Evolutionary conservation across 2,329 filamentous ascomycete genomes (phyloP).

Genomic region (Grosmannia serpens): DNA sequence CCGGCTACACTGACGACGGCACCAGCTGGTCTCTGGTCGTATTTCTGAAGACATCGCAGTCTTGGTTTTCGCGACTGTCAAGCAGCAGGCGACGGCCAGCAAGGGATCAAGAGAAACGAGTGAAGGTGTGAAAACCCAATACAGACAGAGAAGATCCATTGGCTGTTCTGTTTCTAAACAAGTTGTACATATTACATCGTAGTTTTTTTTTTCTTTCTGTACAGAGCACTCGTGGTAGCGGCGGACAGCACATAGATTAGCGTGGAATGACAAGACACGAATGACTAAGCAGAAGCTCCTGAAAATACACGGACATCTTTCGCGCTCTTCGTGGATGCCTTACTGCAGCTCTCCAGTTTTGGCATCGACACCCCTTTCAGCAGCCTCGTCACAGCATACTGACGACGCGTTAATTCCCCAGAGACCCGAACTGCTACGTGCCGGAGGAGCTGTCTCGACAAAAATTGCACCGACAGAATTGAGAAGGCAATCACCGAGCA

Average conservation of each 20-base stretch:
- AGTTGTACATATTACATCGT: too few relatives aligned
- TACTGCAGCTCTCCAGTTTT: neutral
- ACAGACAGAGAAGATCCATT: too few relatives aligned
- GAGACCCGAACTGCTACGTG: neutral
- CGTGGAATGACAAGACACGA: neutral
- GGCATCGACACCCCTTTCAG: neutral
- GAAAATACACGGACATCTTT: neutral
- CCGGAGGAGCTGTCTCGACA: neutral
- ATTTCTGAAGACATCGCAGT: constrained; percentile 1
- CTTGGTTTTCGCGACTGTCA: neutral
- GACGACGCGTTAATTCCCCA: neutral
- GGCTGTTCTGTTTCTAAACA: too few relatives aligned
- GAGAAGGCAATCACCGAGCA: neutral
- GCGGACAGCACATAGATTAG: neutral
- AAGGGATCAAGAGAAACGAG: too few relatives aligned
- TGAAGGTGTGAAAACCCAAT: too few relatives aligned
- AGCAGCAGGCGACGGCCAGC: too few relatives aligned
- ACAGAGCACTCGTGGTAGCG: too few relatives aligned
- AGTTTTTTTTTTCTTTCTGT: neutral
- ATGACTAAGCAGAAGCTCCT: neutral
- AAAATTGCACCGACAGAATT: neutral
- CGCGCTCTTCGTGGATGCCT: neutral
- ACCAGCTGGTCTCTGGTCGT: constrained; percentile 12
- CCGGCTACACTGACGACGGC: constrained; percentile 14
- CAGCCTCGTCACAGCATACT: neutral